Evolutionary conservation across 192 early-diverging fungal species (phyloP).

Genomic region (Lobosporangium transversale): DNA sequence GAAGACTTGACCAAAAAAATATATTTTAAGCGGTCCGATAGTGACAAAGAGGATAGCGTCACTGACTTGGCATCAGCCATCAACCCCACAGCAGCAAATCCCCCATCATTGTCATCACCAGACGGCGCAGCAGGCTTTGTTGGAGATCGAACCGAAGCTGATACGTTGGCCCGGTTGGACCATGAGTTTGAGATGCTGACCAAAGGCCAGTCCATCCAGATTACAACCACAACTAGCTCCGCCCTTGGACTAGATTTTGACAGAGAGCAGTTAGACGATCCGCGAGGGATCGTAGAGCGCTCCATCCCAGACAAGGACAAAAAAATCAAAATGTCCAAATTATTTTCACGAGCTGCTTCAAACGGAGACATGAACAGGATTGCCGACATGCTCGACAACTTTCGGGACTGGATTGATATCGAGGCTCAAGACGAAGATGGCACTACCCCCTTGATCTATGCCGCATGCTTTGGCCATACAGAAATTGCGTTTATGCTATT

Average conservation of each 20-base stretch:
- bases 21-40: conserved; percentile 21
- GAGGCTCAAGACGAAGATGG: conserved; percentile 89
- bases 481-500: conserved; percentile 77
- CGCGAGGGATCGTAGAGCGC: conserved; percentile 44
- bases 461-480: conserved; percentile 86
- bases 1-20: conserved; percentile 33
- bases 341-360: conserved; percentile 75
- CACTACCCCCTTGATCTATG: conserved; percentile 86
- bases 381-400: conserved; percentile 66
- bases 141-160: conserved; percentile 13
- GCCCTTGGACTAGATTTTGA: conserved; percentile 31
- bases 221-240: conserved; percentile 23
- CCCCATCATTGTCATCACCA: conserved; percentile 2
- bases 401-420: conserved; percentile 73
- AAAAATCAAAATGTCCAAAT: conserved; percentile 64
- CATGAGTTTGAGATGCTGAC: conserved; percentile 47
- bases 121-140: neutral
- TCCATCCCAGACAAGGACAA: conserved; percentile 64
- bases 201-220: conserved; percentile 44
- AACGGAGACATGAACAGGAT: conserved; percentile 78
- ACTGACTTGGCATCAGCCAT: conserved; percentile 33
- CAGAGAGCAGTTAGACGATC: conserved; percentile 49
- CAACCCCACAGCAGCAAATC: conserved; percentile 1
- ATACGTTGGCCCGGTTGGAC: conserved; percentile 37
- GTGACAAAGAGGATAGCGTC: conserved; percentile 34